phyloP scores from a whole-genome alignment of 1,284 basidiomycete genomes.

The Tetrapyrgos nigripes region DNA sequence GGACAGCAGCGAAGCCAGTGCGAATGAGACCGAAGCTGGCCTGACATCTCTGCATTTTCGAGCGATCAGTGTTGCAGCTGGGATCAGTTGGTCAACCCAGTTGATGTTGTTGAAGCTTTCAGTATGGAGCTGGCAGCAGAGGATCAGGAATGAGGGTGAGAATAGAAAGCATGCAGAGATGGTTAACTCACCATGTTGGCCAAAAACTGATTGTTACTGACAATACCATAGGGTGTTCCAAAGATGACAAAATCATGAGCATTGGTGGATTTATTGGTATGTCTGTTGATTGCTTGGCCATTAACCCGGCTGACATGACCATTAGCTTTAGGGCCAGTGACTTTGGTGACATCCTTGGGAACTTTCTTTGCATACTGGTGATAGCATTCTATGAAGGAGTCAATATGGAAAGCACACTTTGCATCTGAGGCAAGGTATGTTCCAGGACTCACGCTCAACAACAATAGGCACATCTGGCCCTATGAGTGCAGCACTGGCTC shows the following conservation, averaged over 20 bases:
- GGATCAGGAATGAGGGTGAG: neutral
- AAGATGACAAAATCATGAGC: neutral
- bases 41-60: neutral
- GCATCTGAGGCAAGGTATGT: neutral
- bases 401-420: neutral
- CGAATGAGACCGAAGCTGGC: neutral
- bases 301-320: too few relatives aligned
- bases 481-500: neutral
- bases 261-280: neutral
- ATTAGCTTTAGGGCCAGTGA: neutral
- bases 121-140: neutral
- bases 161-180: neutral
- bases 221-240: neutral
- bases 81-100: neutral
- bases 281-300: neutral
- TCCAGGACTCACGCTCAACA: neutral
- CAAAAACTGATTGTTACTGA: neutral
- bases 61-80: neutral
- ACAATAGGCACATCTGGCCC: neutral
- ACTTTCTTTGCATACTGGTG: neutral
- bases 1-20: conserved; percentile 72
- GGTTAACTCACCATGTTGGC: neutral
- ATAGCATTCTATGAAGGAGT: neutral
- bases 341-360: neutral
- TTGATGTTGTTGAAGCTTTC: neutral